A percentile compares a stretch with the other conserved stretches of the same genome.
Evolutionary conservation across 768 basidiomycete species (phyloP).

Genomic region (Russula abietina): DNA sequence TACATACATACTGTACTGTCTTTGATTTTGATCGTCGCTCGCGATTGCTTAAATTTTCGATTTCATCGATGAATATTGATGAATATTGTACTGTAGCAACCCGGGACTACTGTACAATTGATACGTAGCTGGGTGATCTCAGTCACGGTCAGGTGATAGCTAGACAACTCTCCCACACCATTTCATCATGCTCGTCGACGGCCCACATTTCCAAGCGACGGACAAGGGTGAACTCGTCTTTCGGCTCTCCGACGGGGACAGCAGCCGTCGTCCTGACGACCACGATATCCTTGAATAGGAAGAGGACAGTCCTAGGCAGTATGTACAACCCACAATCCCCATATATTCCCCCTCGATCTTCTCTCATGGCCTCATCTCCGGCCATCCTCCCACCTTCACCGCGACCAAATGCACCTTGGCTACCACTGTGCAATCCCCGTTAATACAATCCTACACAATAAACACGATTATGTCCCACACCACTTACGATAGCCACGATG

Average conservation of each 20-base stretch:
- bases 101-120: too few species aligned
- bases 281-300: constrained; percentile 10
- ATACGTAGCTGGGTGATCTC: too few species aligned
- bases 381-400: neutral
- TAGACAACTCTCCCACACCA: too few species aligned
- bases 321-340: neutral
- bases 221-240: constrained; percentile 10
- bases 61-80: too few species aligned
- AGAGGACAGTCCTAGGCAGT: constrained; percentile 14
- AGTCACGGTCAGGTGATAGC: too few species aligned
- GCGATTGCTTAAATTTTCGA: too few species aligned
- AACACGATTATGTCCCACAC: neutral
- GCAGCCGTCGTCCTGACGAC: constrained; percentile 10
- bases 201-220: constrained; percentile 8
- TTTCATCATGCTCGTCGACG: constrained; percentile 2
- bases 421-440: neutral
- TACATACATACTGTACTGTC: too few species aligned
- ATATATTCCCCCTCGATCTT: neutral
- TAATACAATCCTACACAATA: neutral
- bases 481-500: constrained; percentile 9
- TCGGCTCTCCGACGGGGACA: constrained; percentile 10
- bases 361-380: neutral
- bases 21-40: too few species aligned
- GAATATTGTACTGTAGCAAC: too few species aligned
- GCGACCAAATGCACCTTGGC: neutral